A percentile compares a stretch with the other conserved stretches of the same genome.
Conservation (phyloP, 768 basidiomycete species). For the Mycena belliarum region DNA sequence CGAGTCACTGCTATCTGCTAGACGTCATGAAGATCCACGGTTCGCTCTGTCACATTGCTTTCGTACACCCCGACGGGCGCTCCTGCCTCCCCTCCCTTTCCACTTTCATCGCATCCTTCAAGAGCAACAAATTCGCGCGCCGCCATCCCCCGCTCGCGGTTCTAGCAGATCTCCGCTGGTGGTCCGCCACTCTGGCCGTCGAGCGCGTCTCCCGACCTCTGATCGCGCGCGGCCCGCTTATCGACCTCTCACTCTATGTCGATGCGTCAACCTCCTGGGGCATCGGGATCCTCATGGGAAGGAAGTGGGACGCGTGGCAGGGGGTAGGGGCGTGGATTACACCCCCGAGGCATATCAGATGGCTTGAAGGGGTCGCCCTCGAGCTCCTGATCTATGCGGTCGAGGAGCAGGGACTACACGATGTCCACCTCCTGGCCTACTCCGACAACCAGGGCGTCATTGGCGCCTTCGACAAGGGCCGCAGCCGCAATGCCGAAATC, state of each 20-base stretch:
- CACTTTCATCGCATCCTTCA: not conserved
- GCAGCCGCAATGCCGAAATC: not conserved
- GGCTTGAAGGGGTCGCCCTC: slow-evolving; percentile 23
- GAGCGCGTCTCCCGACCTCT: not conserved
- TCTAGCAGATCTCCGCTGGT: not conserved
- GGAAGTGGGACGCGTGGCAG: slow-evolving; percentile 21
- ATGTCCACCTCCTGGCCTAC: slow-evolving; percentile 3
- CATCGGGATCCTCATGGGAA: slow-evolving; percentile 24
- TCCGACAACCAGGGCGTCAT: slow-evolving; percentile 9
- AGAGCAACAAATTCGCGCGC: not conserved
- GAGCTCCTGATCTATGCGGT: slow-evolving; percentile 1
- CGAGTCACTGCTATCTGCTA: not conserved
- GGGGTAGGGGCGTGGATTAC: slow-evolving; percentile 13
- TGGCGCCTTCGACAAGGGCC: slow-evolving; percentile 1
- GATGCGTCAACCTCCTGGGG: slow-evolving; percentile 29
- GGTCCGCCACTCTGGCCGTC: not conserved
- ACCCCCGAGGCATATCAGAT: slow-evolving; percentile 24
- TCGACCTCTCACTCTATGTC: not conserved
- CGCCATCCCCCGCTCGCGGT: not conserved
- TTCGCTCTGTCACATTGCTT: not conserved
- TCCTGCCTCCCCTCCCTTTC: not conserved
- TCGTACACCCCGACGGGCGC: not conserved
- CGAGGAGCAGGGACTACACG: slow-evolving; percentile 11
- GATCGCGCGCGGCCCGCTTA: not conserved
- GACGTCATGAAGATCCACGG: not conserved